Base-by-base conservation (phyloP, 345 rosid species). In the Eucalyptus curtisii region DNA sequence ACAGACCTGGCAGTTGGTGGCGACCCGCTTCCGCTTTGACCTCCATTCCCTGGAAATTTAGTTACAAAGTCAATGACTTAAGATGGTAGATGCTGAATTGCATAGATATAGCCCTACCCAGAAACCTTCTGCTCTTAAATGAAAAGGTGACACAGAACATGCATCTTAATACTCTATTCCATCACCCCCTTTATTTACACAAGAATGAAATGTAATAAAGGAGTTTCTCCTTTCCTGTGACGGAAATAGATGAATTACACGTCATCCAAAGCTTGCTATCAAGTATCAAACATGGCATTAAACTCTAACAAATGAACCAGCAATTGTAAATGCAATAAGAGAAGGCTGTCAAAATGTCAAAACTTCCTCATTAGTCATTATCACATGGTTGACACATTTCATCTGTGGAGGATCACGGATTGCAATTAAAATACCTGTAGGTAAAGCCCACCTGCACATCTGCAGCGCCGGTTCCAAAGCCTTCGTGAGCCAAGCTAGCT, bases 381-480 rank as follows among this genome's bases (percentile, higher is more conserved):
- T 37, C 81, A 71, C 44, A 20, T 37, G 27, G 45, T 71, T 71
- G 45, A 61, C 37, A 12, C 17, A n/a, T 61, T 30, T 37, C 33
- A 71, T 71, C 81, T 11, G 27, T 20, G 81, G 81, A 71, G 81
- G 45, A 71, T 37, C 81, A 37, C 81, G 25, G 81, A 71, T 71
- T 37, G 81, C 84, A 30, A 89, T 71, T 48, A 87, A 93, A 90
- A 92, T 59, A 95, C 97, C 97, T 95, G 96, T 87, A 81, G 95
- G 95, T 90, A 95, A 90, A 91, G 98, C 96, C 96, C 95, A 93
- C 93, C 93, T 91, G 91, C 95, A 97, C 50, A 96, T 88, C 87
- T 96, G 97, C 79, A 95, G 76, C 89, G 99, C 98, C 50, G 98
- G 99, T 87, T 96, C 99, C 84, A 96, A 92, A 57, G 97, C 95